Percentiles rank a stretch among this genome's conserved stretches.
phyloP scores from a whole-genome alignment of 1,284 basidiomycete genomes.

The Cystobasidium sp. region DNA sequence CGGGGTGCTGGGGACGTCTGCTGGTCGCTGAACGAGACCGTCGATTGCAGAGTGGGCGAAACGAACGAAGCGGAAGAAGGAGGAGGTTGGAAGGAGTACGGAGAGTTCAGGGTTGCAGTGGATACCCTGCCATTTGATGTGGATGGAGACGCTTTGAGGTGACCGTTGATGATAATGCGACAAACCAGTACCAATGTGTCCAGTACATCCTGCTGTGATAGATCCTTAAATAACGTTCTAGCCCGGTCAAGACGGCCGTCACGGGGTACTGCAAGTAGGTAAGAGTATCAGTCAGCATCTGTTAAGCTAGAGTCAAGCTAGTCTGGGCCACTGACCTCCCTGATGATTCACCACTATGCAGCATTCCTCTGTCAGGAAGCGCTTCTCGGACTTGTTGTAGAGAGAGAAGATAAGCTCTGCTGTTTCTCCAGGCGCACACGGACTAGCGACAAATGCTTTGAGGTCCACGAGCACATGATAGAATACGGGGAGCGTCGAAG shows the following conservation, averaged over 20 bases:
- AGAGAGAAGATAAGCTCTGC: constrained; percentile 93
- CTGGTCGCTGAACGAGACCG: constrained; percentile 8
- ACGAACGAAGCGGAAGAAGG: constrained; percentile 13
- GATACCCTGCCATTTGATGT: neutral
- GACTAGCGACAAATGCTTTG: constrained; percentile 86
- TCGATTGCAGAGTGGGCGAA: constrained; percentile 13
- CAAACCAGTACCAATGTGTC: constrained; percentile 86
- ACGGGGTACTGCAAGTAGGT: constrained; percentile 54
- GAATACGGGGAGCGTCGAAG: constrained; percentile 62
- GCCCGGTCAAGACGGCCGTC: constrained; percentile 57
- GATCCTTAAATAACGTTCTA: constrained; percentile 84
- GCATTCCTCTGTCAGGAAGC: constrained; percentile 93
- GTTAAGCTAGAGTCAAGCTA: neutral
- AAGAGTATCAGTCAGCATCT: constrained; percentile 10
- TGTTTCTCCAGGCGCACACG: constrained; percentile 85
- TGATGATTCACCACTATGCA: constrained; percentile 88
- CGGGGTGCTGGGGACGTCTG: neutral
- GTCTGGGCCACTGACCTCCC: constrained; percentile 67
- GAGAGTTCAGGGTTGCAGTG: constrained; percentile 13
- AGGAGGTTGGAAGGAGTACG: constrained; percentile 14
- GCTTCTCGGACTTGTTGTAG: constrained; percentile 77
- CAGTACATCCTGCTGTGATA: constrained; percentile 81
- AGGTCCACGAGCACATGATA: constrained; percentile 88
- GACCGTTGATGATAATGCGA: constrained; percentile 79
- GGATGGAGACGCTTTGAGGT: neutral